These are phyloP conservation scores for Saccharomycopsis guyanensis DNA, from an alignment of 805 yeast species.

Conservation along the genomic window DNA sequence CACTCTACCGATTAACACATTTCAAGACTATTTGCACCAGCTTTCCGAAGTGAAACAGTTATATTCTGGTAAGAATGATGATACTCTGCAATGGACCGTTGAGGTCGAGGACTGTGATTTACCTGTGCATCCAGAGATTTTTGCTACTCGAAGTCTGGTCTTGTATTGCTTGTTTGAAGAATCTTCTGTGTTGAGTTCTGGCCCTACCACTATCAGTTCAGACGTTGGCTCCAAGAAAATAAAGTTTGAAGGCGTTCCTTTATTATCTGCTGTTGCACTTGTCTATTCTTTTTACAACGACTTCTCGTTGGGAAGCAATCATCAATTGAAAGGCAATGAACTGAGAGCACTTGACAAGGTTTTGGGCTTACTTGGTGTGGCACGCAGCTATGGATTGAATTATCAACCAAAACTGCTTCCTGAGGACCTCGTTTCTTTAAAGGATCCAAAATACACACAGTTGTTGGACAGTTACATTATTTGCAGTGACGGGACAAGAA, in stretches of 20 bases:
- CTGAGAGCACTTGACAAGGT: background rate
- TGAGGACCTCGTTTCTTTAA: background rate
- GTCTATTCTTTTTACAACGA: background rate
- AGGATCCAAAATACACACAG: background rate
- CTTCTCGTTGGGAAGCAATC: background rate
- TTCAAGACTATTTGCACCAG: background rate
- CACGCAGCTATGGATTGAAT: background rate
- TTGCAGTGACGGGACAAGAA: conserved; percentile 37
- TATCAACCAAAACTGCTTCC: background rate
- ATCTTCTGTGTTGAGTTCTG: background rate
- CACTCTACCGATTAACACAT: background rate
- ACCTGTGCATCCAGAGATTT: background rate
- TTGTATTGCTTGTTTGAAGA: background rate
- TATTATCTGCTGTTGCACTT: background rate
- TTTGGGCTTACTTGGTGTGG: background rate
- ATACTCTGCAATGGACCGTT: background rate
- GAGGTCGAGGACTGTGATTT: background rate
- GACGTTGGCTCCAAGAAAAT: background rate
- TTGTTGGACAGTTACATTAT: conserved; percentile 37
- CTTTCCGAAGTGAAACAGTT: background rate
- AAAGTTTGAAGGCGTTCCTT: background rate
- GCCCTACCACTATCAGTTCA: background rate
- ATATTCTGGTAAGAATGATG: background rate
- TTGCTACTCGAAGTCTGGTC: background rate
- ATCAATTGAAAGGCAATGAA: background rate